A percentile compares a stretch with the other conserved stretches of the same genome.
Conservation (phyloP, 2,329 filamentous ascomycete genomes). For the Thelonectria rubi region DNA sequence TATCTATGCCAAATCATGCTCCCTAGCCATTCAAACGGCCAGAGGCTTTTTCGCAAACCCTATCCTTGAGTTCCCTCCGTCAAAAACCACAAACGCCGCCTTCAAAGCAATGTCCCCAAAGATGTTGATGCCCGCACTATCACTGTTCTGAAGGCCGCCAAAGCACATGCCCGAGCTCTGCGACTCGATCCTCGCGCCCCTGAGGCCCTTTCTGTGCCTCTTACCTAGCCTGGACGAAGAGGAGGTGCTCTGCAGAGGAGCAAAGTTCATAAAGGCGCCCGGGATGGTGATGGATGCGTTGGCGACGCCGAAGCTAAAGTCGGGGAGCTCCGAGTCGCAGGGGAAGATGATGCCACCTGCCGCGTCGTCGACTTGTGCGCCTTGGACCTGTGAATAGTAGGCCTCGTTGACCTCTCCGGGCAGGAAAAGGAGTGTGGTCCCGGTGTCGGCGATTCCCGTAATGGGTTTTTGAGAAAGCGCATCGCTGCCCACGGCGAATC, state of each 20-base stretch:
- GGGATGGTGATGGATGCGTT: conserved; percentile 65
- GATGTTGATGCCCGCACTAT: conserved; percentile 59
- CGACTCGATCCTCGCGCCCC: neutral
- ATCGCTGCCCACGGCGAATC: conserved; percentile 41
- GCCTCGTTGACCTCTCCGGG: conserved; percentile 59
- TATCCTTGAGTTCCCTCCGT: conserved; percentile 46
- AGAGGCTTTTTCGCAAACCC: conserved; percentile 34
- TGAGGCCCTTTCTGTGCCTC: conserved; percentile 2
- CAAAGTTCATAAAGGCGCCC: conserved; percentile 65
- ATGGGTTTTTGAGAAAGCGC: conserved; percentile 35
- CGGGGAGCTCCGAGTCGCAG: conserved; percentile 57
- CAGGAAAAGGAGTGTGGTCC: conserved; percentile 71
- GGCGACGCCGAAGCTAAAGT: conserved; percentile 65
- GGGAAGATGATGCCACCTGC: conserved; percentile 58
- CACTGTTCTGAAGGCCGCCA: conserved; percentile 71
- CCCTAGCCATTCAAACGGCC: too few relatives aligned
- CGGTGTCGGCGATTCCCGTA: conserved; percentile 64
- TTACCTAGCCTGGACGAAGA: neutral
- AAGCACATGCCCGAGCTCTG: conserved; percentile 58
- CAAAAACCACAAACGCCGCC: conserved; percentile 67
- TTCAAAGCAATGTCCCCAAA: conserved; percentile 71
- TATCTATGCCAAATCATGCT: neutral
- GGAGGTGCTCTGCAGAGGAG: conserved; percentile 37
- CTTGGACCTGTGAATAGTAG: conserved; percentile 59
- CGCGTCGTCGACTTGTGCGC: conserved; percentile 51